phyloP scores from a whole-genome alignment of 1,284 basidiomycete species.

The Moniliophthora roreri region DNA sequence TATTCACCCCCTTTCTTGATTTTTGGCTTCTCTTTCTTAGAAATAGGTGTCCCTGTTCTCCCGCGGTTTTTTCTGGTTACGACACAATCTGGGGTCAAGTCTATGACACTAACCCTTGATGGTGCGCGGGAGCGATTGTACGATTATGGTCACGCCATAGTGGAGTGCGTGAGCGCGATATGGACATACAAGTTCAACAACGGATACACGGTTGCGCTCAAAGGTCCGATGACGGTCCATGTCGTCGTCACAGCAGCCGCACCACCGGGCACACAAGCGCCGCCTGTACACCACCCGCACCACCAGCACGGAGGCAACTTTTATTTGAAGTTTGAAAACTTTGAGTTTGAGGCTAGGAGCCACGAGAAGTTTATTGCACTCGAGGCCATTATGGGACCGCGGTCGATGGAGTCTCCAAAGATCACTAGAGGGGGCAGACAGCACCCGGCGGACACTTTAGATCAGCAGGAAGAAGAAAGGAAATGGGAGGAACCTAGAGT shows the following conservation, averaged over 20 bases:
- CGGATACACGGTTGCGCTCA: constrained; percentile 71
- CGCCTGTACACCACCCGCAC: constrained; percentile 21
- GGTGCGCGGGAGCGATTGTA: constrained; percentile 64
- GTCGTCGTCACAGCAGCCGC: constrained; percentile 41
- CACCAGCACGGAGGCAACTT: constrained; percentile 16
- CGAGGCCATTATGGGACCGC: constrained; percentile 53
- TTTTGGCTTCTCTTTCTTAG: constrained; percentile 31
- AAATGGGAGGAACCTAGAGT: constrained; percentile 63
- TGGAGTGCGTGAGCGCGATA: constrained; percentile 66
- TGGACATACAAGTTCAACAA: constrained; percentile 79
- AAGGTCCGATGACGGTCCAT: constrained; percentile 67
- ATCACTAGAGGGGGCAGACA: constrained; percentile 7
- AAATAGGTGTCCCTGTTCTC: constrained; percentile 72
- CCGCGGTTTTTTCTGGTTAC: constrained; percentile 83
- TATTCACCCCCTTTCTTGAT: background rate
- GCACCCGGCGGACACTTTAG: constrained; percentile 7
- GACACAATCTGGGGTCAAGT: constrained; percentile 75
- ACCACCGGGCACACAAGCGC: constrained; percentile 18
- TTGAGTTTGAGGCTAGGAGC: constrained; percentile 65
- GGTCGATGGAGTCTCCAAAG: constrained; percentile 34
- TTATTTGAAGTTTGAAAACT: constrained; percentile 61
- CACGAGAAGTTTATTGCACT: constrained; percentile 70
- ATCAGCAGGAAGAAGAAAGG: constrained; percentile 46
- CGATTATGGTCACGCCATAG: constrained; percentile 47
- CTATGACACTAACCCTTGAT: constrained; percentile 71